phyloP scores from a whole-genome alignment of 2,329 filamentous ascomycete genomes.

The Fusarium sp. region DNA sequence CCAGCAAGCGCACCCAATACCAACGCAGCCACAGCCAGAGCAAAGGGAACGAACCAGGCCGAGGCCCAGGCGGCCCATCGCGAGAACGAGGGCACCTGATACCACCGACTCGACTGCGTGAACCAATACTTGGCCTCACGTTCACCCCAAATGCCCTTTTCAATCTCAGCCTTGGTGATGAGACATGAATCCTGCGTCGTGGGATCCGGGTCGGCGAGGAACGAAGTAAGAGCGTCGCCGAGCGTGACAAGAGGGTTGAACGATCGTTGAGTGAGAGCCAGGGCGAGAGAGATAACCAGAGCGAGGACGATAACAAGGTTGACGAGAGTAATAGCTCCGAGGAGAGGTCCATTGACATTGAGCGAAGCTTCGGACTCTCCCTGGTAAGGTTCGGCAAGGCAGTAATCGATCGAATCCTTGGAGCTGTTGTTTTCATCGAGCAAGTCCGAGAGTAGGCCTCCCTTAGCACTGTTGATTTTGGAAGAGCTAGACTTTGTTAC shows the following conservation, averaged over 20 bases:
- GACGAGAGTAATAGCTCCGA: constrained; percentile 51
- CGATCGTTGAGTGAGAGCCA: constrained; percentile 49
- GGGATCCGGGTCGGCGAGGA: constrained; percentile 59
- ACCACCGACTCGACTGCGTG: constrained; percentile 58
- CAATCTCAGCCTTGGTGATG: constrained; percentile 60
- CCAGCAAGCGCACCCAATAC: constrained; percentile 50
- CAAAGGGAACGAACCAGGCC: constrained; percentile 54
- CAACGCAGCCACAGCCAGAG: constrained; percentile 55
- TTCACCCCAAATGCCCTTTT: constrained; percentile 57
- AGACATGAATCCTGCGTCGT: constrained; percentile 59
- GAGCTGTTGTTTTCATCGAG: constrained; percentile 11
- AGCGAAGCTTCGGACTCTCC: constrained; percentile 42
- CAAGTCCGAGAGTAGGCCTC: constrained; percentile 1
- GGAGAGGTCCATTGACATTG: constrained; percentile 56
- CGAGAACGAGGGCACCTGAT: constrained; percentile 54
- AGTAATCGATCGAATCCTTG: constrained; percentile 23
- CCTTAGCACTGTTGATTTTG: constrained; percentile 38
- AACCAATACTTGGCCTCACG: constrained; percentile 59
- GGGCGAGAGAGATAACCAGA: constrained; percentile 56
- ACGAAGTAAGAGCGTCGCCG: constrained; percentile 64
- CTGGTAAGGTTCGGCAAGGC: constrained; percentile 23
- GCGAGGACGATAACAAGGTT: constrained; percentile 57
- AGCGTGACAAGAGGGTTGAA: constrained; percentile 62
- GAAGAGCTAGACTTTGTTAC: constrained; percentile 30
- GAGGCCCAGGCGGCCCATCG: constrained; percentile 58